phyloP scores from a whole-genome alignment of 768 basidiomycete species.

The Cubamyces sp. region DNA sequence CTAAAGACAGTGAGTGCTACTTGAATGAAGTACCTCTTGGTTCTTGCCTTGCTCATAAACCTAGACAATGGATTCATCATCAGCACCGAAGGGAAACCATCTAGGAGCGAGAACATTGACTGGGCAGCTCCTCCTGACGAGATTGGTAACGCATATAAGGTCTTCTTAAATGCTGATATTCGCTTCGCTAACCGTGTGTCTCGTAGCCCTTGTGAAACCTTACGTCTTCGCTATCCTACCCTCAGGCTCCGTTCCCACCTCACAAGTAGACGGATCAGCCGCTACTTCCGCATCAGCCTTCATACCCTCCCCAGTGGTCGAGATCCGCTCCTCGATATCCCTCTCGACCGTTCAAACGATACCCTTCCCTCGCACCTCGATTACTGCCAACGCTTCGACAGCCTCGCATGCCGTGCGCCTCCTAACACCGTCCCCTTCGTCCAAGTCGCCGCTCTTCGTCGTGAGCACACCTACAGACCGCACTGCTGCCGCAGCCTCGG shows the following conservation, averaged over 20 bases:
- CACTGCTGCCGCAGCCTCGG: slow-evolving; percentile 63
- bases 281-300: slow-evolving; percentile 41
- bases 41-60: slow-evolving; percentile 2
- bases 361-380: slow-evolving; percentile 59
- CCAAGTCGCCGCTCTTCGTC: slow-evolving; percentile 61
- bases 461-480: slow-evolving; percentile 79
- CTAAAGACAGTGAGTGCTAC: slow-evolving; percentile 74
- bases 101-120: slow-evolving; percentile 54
- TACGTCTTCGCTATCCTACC: slow-evolving; percentile 80
- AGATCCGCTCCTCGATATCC: slow-evolving; percentile 74
- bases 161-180: background rate
- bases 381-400: slow-evolving; percentile 26
- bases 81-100: slow-evolving; percentile 58
- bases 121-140: slow-evolving; percentile 89
- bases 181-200: background rate
- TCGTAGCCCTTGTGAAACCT: slow-evolving; percentile 65
- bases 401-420: slow-evolving; percentile 56
- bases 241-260: slow-evolving; percentile 56
- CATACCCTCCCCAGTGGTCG: slow-evolving; percentile 61
- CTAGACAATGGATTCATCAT: slow-evolving; percentile 73
- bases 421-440: slow-evolving; percentile 56
- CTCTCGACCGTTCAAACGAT: slow-evolving; percentile 62
- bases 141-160: slow-evolving; percentile 48
- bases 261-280: slow-evolving; percentile 30
- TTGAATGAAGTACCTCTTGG: background rate